Conservation (phyloP, 192 early-diverging fungal genomes). For the Coemansia sp. region DNA sequence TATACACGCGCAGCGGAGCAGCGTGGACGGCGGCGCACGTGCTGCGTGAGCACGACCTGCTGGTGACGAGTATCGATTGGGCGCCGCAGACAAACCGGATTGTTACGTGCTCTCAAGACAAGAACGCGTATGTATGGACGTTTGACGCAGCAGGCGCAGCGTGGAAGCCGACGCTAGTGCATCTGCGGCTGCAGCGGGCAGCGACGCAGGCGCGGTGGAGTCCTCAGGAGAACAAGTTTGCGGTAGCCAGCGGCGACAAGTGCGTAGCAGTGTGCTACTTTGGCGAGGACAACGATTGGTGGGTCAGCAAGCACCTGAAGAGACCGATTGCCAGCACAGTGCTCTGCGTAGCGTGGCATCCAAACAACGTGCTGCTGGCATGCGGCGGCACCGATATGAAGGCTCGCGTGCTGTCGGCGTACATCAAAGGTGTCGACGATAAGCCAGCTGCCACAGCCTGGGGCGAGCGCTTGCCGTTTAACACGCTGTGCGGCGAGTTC, state of each 20-base stretch:
- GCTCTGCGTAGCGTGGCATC: conserved; percentile 91
- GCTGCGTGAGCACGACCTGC: conserved; percentile 90
- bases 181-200: conserved; percentile 93
- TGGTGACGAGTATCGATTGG: conserved; percentile 94
- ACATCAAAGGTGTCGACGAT: conserved; percentile 90
- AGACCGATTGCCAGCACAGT: conserved; percentile 91
- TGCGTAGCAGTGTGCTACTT: conserved; percentile 94
- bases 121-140: conserved; percentile 98
- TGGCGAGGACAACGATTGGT: conserved; percentile 96
- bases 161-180: conserved; percentile 92
- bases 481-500: conserved; percentile 88
- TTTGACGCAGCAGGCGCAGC: conserved; percentile 57
- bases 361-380: conserved; percentile 92
- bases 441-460: conserved; percentile 84
- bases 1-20: conserved; percentile 66
- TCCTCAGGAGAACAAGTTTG: conserved; percentile 97
- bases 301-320: conserved; percentile 92
- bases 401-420: conserved; percentile 94
- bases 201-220: conserved; percentile 94
- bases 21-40: conserved; percentile 68
- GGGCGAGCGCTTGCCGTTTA: conserved; percentile 94
- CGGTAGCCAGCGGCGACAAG: conserved; percentile 89
- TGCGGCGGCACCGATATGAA: conserved; percentile 85
- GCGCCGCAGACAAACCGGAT: conserved; percentile 92
- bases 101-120: conserved; percentile 97